A percentile compares a stretch with the other conserved stretches of the same genome.
phyloP scores from a whole-genome alignment of 305 asterid genomes.

The Nicotiana rustica region DNA sequence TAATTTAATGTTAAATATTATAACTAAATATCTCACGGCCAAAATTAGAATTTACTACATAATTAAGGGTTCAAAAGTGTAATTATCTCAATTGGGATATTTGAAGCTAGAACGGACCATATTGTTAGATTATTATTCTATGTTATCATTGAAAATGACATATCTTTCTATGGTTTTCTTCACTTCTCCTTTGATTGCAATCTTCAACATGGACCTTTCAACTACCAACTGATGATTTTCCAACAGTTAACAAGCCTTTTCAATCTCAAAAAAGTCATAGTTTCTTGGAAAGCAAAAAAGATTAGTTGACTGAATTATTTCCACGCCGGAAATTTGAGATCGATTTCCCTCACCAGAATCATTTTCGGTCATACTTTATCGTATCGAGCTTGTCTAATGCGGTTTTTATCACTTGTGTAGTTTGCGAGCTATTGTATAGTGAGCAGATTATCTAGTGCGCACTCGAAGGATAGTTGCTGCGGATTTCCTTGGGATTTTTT shows the following conservation, averaged over 20 bases:
- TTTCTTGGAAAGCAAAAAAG: background rate
- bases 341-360: too few species aligned
- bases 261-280: background rate
- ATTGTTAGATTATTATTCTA: background rate
- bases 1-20: background rate
- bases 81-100: background rate
- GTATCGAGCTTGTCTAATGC: too few species aligned
- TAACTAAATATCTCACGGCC: background rate
- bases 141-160: background rate
- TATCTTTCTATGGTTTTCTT: background rate
- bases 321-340: too few species aligned
- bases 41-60: background rate
- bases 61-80: conserved; percentile 7
- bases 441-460: too few species aligned
- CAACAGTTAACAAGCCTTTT: background rate
- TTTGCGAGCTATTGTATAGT: too few species aligned
- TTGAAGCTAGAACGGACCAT: background rate
- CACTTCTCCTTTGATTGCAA: background rate
- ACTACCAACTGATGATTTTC: background rate
- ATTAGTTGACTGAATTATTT: too few species aligned
- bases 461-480: too few species aligned
- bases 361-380: too few species aligned
- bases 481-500: too few species aligned
- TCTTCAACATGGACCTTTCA: background rate
- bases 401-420: too few species aligned